Base-by-base conservation (phyloP, 768 basidiomycete genomes). In the Antrodiella citrinella region DNA sequence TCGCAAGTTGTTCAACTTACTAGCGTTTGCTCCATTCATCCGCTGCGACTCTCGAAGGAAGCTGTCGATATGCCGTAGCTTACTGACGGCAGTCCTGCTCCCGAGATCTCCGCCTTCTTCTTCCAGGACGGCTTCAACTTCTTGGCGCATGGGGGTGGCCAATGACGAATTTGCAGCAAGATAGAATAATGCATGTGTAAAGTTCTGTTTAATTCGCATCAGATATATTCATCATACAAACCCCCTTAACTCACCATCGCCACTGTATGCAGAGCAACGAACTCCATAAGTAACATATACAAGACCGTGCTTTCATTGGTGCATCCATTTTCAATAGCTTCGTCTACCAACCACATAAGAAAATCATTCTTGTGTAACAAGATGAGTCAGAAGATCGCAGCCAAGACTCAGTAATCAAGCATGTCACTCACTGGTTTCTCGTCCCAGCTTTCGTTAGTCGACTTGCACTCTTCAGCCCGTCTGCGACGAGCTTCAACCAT, bases 11-110 rank as follows among this genome's bases (percentile, higher is more conserved):
- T 7, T 20, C 24, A 10, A 25, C 61, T 46, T 35, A 62, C 55
- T 22, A 48, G 42, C 49, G 26, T 54, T 54, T 30, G 71, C 53
- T 1, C 66, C 68, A 45, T 60, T 61, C 9, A 70, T 45, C 13
- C 74, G 63, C 55, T 71, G 67, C 4, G 68, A 64, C 56, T 78
- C 77, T 44, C 69, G 72, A 13, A 80, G 45, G 57, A 80, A 76
- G 54, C 77, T 78, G 54, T 80, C 78, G 2, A 76, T 46, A 53
- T 67, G 70, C 46, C 55, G 58, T 71, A 78, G 71, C 45, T 67
- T 62, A 10, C 66, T 62, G 50, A 74, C 56, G 0, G 70, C 66
- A 13, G 58, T 58, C 55, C 75, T 76, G 2, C 66, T 65, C 71
- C 74, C 75, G 7, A 18, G 9, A 10, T n/a, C 21, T 5, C 41